Percentiles rank a stretch among this genome's conserved stretches.
These are phyloP conservation scores for Cyberlindnera mississippiensis DNA, from an alignment of 805 yeast genomes.

Conservation along the genomic window DNA sequence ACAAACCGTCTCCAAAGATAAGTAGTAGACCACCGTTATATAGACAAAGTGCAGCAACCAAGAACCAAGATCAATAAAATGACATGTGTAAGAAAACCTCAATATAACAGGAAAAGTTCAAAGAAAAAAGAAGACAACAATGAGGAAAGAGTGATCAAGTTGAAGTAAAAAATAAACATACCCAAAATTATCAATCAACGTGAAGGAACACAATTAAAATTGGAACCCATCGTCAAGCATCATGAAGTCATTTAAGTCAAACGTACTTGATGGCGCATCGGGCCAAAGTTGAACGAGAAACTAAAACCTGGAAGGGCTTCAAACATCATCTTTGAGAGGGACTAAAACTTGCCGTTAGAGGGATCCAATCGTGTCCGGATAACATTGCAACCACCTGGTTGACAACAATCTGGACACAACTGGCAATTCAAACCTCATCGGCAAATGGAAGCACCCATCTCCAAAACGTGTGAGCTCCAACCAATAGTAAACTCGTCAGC, in stretches of 20 bases:
- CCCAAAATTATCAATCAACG: background rate
- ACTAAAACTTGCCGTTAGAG: background rate
- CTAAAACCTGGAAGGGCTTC: background rate
- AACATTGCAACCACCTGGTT: conserved; percentile 5
- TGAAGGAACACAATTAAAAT: conserved; percentile 6
- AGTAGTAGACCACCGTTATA: background rate
- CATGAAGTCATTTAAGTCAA: conserved; percentile 31
- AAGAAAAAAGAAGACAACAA: too few relatives aligned
- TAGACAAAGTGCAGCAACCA: background rate
- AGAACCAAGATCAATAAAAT: background rate
- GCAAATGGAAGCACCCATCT: background rate
- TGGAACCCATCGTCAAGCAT: conserved; percentile 24
- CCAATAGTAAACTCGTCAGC: conserved; percentile 8
- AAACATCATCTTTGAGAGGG: background rate
- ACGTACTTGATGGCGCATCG: conserved; percentile 32
- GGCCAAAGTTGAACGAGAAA: conserved; percentile 22
- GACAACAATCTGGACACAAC: conserved; percentile 7
- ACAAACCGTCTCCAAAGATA: too few relatives aligned
- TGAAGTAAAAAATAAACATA: too few relatives aligned
- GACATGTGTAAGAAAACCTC: background rate
- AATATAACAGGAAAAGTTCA: background rate
- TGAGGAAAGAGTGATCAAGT: too few relatives aligned
- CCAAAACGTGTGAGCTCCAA: conserved; percentile 3
- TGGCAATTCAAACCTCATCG: background rate
- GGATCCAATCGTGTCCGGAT: conserved; percentile 10